Percentiles rank a stretch among this genome's conserved stretches.
phyloP scores from a whole-genome alignment of 2,329 filamentous ascomycete species.

The Calonectria hongkongensis region DNA sequence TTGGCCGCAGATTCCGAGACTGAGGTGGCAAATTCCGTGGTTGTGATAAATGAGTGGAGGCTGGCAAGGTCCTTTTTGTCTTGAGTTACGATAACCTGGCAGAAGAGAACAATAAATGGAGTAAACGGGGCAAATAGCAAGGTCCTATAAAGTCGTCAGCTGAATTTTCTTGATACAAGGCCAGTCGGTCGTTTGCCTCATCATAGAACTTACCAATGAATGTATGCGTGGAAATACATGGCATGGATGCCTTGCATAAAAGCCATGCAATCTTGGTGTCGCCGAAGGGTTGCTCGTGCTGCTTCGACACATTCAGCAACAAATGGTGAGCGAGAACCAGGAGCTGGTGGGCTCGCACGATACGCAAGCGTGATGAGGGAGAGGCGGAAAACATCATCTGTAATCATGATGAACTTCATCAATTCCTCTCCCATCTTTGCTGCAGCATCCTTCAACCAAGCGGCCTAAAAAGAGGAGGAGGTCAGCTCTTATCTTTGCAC shows the following conservation, averaged over 20 bases:
- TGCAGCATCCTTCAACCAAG: conserved; percentile 52
- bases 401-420: conserved; percentile 60
- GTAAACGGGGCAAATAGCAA: conserved; percentile 71
- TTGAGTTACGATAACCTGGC: conserved; percentile 68
- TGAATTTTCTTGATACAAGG: no score
- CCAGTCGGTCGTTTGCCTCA: background rate
- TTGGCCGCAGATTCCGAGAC: conserved; percentile 70
- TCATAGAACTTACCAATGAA: conserved; percentile 63
- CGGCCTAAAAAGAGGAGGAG: background rate
- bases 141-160: conserved; percentile 58
- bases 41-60: conserved; percentile 70
- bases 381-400: conserved; percentile 65
- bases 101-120: conserved; percentile 73
- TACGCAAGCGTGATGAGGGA: conserved; percentile 65
- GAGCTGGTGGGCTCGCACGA: conserved; percentile 60
- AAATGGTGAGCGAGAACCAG: conserved; percentile 59
- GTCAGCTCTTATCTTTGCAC: background rate
- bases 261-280: conserved; percentile 64
- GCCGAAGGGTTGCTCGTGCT: conserved; percentile 63
- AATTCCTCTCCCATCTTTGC: conserved; percentile 55
- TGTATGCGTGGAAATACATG: conserved; percentile 62
- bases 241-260: conserved; percentile 61
- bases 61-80: conserved; percentile 65
- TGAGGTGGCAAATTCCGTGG: conserved; percentile 69
- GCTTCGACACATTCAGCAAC: conserved; percentile 64